phyloP scores from a whole-genome alignment of 148 eudicot genomes.

The Cornus florida region DNA sequence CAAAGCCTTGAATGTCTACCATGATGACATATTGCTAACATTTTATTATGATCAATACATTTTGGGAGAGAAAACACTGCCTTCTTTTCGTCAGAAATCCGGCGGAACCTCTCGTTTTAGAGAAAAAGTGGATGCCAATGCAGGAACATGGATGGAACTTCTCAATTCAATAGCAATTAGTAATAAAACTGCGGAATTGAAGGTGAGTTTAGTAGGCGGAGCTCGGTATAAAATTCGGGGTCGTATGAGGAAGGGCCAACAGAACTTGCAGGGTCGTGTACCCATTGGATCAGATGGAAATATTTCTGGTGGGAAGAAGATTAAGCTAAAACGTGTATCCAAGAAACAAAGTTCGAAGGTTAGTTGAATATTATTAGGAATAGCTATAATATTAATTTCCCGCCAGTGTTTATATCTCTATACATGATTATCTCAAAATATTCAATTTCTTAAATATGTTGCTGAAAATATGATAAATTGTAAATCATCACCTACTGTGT shows the following conservation, averaged over 20 bases:
- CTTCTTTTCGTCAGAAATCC: slow-evolving; percentile 13
- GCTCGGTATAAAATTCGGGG: slow-evolving; percentile 1
- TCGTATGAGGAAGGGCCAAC: slow-evolving; percentile 9
- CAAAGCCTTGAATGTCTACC: slow-evolving; percentile 5
- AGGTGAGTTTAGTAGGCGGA: background rate
- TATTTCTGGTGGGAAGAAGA: slow-evolving; percentile 22
- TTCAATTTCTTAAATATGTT: too few species aligned
- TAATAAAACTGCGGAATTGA: background rate
- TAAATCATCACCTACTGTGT: too few species aligned
- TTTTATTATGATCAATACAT: background rate
- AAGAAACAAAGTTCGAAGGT: background rate
- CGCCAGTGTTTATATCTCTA: too few species aligned
- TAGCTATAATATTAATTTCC: too few species aligned
- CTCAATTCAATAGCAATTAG: background rate
- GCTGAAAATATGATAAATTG: too few species aligned
- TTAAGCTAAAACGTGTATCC: background rate
- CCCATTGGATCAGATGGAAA: slow-evolving; percentile 21
- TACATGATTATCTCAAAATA: too few species aligned
- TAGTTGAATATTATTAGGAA: too few species aligned
- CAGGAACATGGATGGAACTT: background rate
- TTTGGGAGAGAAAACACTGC: background rate
- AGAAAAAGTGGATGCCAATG: background rate
- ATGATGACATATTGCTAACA: background rate
- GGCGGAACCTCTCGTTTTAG: background rate
- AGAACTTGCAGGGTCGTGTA: background rate